Evolutionary conservation across 2,329 filamentous ascomycete species (phyloP).

Genomic region (Grosmannia clavigera): DNA sequence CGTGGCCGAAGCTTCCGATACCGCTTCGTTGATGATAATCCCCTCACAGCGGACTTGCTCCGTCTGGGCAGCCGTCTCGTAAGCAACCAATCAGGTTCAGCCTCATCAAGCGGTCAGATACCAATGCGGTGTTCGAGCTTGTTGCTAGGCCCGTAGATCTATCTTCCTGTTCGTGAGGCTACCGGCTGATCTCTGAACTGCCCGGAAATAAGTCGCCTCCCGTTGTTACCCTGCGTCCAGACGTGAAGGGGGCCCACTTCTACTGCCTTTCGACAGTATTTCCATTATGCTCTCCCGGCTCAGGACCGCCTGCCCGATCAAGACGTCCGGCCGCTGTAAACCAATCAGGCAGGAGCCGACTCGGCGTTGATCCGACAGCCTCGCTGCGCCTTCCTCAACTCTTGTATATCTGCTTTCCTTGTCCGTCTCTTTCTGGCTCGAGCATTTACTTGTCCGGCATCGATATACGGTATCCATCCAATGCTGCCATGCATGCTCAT

Average conservation of each 20-base stretch:
- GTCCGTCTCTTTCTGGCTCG: background rate
- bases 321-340: background rate
- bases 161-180: background rate
- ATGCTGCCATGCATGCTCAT: constrained; percentile 9
- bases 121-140: background rate
- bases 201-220: background rate
- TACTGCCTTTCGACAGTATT: background rate
- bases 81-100: background rate
- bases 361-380: background rate
- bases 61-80: background rate
- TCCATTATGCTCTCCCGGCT: background rate
- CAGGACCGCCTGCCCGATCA: background rate
- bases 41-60: background rate
- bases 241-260: too few relatives aligned
- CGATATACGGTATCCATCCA: background rate
- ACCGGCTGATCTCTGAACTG: background rate
- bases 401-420: background rate
- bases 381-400: background rate
- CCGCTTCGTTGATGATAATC: background rate
- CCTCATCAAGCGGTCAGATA: too few relatives aligned
- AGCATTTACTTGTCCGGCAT: background rate
- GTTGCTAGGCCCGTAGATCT: background rate
- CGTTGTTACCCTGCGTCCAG: background rate
- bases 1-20: background rate
- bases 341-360: background rate